phyloP scores from a whole-genome alignment of 805 yeast genomes.

The Candida maesae region DNA sequence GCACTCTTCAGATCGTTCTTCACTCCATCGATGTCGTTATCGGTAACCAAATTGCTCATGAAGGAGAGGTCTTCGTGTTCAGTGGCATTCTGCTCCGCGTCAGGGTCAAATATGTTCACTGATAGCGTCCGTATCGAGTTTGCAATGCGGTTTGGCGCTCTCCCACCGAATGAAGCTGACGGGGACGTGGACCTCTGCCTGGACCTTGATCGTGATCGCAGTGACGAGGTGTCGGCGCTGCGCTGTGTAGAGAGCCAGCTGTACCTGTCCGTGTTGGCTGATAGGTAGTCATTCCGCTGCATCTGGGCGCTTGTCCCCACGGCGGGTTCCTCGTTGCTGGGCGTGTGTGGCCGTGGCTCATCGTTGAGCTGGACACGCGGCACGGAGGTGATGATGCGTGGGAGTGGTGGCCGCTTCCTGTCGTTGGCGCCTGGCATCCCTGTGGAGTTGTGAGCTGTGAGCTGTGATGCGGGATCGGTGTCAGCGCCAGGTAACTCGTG shows the following conservation, averaged over 20 bases:
- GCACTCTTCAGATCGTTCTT: conserved; percentile 23
- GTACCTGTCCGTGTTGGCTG: background rate
- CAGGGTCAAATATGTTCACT: conserved; percentile 2
- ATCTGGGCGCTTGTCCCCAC: conserved; percentile 5
- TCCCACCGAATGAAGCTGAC: conserved; percentile 5
- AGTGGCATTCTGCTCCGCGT: conserved; percentile 8
- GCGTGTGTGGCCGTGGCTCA: background rate
- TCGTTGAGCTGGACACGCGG: background rate
- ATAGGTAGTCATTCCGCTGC: background rate
- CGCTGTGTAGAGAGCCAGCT: background rate
- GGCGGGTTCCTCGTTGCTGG: background rate
- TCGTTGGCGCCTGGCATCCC: background rate
- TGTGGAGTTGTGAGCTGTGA: background rate
- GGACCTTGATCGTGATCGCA: background rate
- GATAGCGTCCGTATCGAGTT: background rate
- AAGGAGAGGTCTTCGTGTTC: conserved; percentile 9
- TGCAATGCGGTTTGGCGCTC: background rate
- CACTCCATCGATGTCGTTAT: conserved; percentile 11
- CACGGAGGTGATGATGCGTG: background rate
- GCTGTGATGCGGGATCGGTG: no score
- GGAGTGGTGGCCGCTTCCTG: background rate
- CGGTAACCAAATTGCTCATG: conserved; percentile 13
- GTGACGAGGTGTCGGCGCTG: background rate
- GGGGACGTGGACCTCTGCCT: background rate
- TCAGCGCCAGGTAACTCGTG: no score